Evolutionary conservation across 2,329 filamentous ascomycete genomes (phyloP), one percentile per base, ranked within the genome.

Genomic region (Albifimbria verrucaria): DNA sequence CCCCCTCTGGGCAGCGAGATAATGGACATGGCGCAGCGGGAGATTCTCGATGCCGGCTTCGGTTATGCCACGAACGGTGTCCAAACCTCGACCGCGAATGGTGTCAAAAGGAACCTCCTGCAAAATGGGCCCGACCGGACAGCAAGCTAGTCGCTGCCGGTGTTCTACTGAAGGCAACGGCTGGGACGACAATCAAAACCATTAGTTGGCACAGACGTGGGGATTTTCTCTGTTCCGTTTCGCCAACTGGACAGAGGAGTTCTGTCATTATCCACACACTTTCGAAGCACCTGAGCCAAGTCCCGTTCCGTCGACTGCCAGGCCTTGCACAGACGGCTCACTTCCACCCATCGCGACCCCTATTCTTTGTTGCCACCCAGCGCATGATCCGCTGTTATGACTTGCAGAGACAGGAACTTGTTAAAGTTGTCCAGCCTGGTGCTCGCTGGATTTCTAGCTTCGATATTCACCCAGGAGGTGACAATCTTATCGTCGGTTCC

Each of bases 311-410:
- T 55, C 80, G 79, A 51, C 71, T 83, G 25, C 86, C 91, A 47
- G 90, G 88, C 47, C 79, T 89, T 52, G 81, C 92, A 2, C 93
- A 97, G 72, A 88, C 89, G 1, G 92, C 92, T 4, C 90, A 92
- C 61, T 99, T 99, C 81, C 95, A 99, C 71, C 94, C 94, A 2
- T 90, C 87, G 41, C 88, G 92, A 60, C 92, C 94, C 0, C 85
- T 96, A 48, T 92, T 99, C 76, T 97, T 97, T 67, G 90, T 99
- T 52, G 94, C 94, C 3, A 97, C 95, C 11, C 92, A 96, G 71
- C 89, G 93, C 62, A 88, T 89, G 53, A 92, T 99, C 65, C 89
- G 94, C 52, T 89, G 90, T 65, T 99, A 99, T 74, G 94, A 99
- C 70, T 81, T 99, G 45, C 89, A 93, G 59, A 87, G 87, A 63